A percentile compares a stretch with the other conserved stretches of the same genome.
phyloP scores from a whole-genome alignment of 148 eudicot species.

The Cornus controversa region DNA sequence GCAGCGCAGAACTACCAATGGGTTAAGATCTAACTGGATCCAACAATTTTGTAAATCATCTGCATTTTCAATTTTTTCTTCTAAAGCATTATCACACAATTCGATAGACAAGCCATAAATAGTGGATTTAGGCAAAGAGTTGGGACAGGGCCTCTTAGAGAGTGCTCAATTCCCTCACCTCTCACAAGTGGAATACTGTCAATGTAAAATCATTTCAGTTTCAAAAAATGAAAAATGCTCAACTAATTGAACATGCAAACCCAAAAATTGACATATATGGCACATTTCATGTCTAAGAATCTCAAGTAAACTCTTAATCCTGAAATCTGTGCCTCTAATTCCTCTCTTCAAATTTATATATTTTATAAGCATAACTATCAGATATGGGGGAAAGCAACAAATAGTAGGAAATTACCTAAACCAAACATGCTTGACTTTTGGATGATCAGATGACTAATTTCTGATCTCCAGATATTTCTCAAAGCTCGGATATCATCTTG shows the following conservation, averaged over 20 bases:
- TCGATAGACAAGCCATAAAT: no score
- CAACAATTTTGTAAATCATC: no score
- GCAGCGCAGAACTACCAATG: no score
- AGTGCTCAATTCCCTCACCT: no score
- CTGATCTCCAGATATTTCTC: constrained; percentile 71
- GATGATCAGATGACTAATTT: constrained; percentile 63
- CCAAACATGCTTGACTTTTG: constrained; percentile 92
- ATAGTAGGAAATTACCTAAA: constrained; percentile 49
- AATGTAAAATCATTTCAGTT: no score
- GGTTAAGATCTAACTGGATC: no score
- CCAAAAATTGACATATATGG: background rate
- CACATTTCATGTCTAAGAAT: background rate
- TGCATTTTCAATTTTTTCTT: no score
- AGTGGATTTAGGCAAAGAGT: no score
- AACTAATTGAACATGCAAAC: constrained; percentile 7
- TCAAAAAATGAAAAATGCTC: background rate
- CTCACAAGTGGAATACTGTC: no score
- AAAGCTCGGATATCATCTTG: constrained; percentile 66
- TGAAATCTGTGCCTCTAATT: background rate
- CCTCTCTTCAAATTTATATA: background rate
- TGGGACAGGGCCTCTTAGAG: no score
- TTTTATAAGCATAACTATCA: background rate
- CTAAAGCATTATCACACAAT: no score
- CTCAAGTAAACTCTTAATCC: background rate
- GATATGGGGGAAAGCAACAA: background rate